Conservation (phyloP, 805 yeast genomes). For the Myxozyma lipomycoides region DNA sequence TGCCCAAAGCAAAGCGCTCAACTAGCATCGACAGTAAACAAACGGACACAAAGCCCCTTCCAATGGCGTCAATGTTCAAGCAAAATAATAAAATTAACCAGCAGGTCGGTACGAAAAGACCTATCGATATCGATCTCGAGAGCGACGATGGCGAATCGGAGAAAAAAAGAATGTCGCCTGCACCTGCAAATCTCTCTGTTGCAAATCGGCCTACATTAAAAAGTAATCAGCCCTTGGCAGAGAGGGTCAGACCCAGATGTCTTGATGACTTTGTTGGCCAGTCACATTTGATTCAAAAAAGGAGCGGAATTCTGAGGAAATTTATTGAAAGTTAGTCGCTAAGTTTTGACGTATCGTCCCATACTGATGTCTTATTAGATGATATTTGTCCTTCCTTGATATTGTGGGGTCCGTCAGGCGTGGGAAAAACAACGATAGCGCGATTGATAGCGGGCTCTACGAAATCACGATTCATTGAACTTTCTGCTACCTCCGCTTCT, state of each 20-base stretch:
- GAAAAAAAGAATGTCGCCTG: no score
- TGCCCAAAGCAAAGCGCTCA: neutral
- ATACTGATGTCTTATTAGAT: slow-evolving; percentile 14
- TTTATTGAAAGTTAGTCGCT: slow-evolving; percentile 48
- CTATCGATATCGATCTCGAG: neutral
- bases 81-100: no score
- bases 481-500: slow-evolving; percentile 78
- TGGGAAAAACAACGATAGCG: slow-evolving; percentile 83
- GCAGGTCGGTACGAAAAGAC: neutral
- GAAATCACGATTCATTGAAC: slow-evolving; percentile 61
- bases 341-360: neutral
- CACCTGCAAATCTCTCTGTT: no score
- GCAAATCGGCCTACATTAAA: no score
- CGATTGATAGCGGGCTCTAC: slow-evolving; percentile 58
- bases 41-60: no score
- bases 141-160: neutral
- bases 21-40: neutral
- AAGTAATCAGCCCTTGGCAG: slow-evolving; percentile 72
- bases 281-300: slow-evolving; percentile 60
- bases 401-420: slow-evolving; percentile 95
- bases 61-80: slow-evolving; percentile 1
- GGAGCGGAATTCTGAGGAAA: slow-evolving; percentile 57
- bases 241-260: slow-evolving; percentile 70
- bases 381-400: slow-evolving; percentile 68
- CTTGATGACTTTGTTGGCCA: slow-evolving; percentile 82